Evolutionary conservation across 2,329 filamentous ascomycete genomes (phyloP).

Genomic region (Beauveria scarabaeidicola): DNA sequence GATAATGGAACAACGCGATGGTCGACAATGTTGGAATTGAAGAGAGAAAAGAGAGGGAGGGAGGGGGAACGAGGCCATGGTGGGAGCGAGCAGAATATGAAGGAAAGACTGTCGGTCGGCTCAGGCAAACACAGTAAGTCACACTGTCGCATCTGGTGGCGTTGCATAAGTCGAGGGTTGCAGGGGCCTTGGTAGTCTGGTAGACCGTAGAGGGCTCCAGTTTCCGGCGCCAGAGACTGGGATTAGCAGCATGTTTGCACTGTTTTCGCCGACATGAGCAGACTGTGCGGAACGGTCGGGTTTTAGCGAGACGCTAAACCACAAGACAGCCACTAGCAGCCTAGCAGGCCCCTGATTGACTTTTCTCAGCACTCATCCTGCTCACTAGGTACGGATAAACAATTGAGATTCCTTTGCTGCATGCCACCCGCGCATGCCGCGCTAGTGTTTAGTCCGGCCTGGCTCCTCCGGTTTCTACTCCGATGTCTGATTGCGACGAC

Average conservation of each 20-base stretch:
- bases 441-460: not conserved
- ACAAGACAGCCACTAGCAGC: not conserved
- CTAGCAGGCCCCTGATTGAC: not conserved
- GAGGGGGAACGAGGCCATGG: constrained; percentile 10
- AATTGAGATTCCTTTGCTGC: not conserved
- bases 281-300: not conserved
- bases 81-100: constrained; percentile 12
- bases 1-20: not conserved
- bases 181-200: not conserved
- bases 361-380: not conserved
- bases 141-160: constrained; percentile 12
- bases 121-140: constrained; percentile 7
- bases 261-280: not conserved
- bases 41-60: constrained; percentile 12
- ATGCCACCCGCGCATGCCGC: not conserved
- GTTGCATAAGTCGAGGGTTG: constrained; percentile 11
- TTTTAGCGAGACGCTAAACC: not conserved
- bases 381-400: not conserved
- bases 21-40: constrained; percentile 1
- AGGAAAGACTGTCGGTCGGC: constrained; percentile 1
- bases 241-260: not conserved
- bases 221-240: constrained; percentile 5
- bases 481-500: constrained; percentile 1
- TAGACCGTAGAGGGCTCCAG: not conserved
- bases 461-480: constrained; percentile 7